Evolutionary conservation across 1,284 basidiomycete genomes (phyloP), one percentile per base, ranked within the genome.

Genomic region (Abortiporus biennis): DNA sequence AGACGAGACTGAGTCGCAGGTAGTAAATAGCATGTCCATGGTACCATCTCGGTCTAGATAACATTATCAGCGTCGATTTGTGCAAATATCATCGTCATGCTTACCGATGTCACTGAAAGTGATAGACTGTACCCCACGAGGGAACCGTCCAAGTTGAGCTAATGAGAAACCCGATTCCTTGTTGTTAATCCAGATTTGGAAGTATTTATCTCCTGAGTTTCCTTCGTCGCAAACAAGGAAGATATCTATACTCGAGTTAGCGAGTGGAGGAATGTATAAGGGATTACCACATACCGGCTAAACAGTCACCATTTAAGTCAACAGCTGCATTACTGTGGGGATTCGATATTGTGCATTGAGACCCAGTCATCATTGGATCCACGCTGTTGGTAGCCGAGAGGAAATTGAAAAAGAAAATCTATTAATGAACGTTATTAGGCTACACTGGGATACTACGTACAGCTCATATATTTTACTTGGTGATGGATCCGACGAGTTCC

Each of bases 281-380:
- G 30, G 38, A 30, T 15, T 6, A 16, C 15, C 6, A 56, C 72
- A 34, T 39, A 86, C 89, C 90, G 47, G 92, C 92, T 4, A 97
- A 71, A 61, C 96, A 99, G 62, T 99, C 95, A 11, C 95, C 95
- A 52, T 99, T 83, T 37, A 99, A 67, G 58, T 99, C 95, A 13
- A 98, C 76, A n/a, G 92, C 87, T 0, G 93, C 92, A 58, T 93
- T 96, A 58, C 87, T 93, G 61, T 99, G 96, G 1, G 94, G 93
- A 51, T 85, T 80, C 2, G 88, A 77, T 9, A 95, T 62, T 11
- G 69, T 75, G 64, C 96, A 99, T 32, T 77, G 76, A 15, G 64
- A 51, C 9, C 76, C 80, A 23, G 74, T 62, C 49, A 92, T 76
- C 6, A 72, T 71, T 0, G 85, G 73, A 31, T 80, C 69, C 16